phyloP scores from a whole-genome alignment of 2,329 filamentous ascomycete species.

The Raffaelea ambrosiae region DNA sequence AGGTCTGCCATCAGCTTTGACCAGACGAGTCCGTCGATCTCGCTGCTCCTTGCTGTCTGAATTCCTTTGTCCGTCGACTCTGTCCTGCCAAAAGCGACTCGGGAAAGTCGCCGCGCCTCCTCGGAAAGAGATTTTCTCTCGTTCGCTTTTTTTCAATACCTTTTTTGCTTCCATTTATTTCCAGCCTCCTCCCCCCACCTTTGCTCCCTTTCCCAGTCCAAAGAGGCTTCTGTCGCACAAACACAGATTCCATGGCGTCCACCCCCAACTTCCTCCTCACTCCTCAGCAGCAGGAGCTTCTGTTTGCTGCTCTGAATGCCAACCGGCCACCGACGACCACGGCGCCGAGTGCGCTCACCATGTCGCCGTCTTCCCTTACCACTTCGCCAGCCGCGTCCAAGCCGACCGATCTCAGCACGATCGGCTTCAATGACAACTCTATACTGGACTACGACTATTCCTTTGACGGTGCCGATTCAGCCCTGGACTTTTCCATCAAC shows the following conservation, averaged over 20 bases:
- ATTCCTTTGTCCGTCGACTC: no score
- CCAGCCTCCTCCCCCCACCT: not conserved
- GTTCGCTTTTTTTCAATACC: not conserved
- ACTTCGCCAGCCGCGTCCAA: slow-evolving; percentile 38
- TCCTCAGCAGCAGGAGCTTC: slow-evolving; percentile 65
- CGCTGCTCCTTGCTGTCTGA: no score
- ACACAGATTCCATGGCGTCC: slow-evolving; percentile 16
- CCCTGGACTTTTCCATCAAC: slow-evolving; percentile 64
- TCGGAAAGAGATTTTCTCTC: no score
- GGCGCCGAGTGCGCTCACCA: slow-evolving; percentile 20
- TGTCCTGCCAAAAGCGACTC: no score
- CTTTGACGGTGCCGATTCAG: slow-evolving; percentile 58
- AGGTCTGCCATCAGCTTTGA: no score
- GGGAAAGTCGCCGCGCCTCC: no score
- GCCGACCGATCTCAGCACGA: slow-evolving; percentile 30
- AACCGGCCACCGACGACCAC: slow-evolving; percentile 36
- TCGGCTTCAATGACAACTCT: slow-evolving; percentile 63
- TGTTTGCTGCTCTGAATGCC: slow-evolving; percentile 68
- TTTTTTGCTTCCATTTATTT: not conserved
- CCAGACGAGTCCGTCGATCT: no score
- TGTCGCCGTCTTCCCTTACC: slow-evolving; percentile 41
- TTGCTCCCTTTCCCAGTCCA: not conserved
- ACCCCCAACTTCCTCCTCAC: slow-evolving; percentile 57
- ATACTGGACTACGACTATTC: slow-evolving; percentile 77
- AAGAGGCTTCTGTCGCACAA: no score